Conservation (phyloP, 2,329 filamentous ascomycete genomes). For the Penicillium sp. region DNA sequence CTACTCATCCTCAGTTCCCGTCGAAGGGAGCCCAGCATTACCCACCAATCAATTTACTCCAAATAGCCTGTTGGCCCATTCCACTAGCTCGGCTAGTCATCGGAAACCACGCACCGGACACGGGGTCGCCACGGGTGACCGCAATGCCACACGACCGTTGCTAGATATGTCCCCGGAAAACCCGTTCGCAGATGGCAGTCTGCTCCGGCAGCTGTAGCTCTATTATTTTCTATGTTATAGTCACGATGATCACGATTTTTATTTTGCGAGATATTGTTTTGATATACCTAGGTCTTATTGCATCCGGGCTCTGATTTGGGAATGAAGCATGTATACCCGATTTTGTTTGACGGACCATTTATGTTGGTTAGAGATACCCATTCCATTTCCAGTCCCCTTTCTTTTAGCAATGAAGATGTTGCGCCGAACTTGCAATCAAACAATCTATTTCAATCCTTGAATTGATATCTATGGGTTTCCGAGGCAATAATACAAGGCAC, state of each 20-base stretch:
- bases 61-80: conserved; percentile 39
- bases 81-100: conserved; percentile 15
- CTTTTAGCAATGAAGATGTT: background rate
- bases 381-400: background rate
- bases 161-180: conserved; percentile 44
- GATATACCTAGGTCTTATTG: background rate
- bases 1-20: conserved; percentile 10
- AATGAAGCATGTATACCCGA: background rate
- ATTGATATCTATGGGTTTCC: too few species aligned
- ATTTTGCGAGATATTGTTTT: background rate
- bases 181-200: conserved; percentile 47
- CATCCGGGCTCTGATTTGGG: background rate
- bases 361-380: conserved; percentile 5
- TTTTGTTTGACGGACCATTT: background rate
- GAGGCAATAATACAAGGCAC: too few species aligned
- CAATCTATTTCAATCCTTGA: too few species aligned
- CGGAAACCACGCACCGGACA: conserved; percentile 33
- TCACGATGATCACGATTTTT: background rate
- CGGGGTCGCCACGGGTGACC: conserved; percentile 43
- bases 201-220: conserved; percentile 36
- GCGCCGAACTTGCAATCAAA: too few species aligned
- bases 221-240: background rate
- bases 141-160: conserved; percentile 42
- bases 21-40: conserved; percentile 7
- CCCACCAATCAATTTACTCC: conserved; percentile 33